These are phyloP conservation scores for Xanthoconium purpureum DNA, from an alignment of 768 basidiomycete genomes.

Conservation along the genomic window DNA sequence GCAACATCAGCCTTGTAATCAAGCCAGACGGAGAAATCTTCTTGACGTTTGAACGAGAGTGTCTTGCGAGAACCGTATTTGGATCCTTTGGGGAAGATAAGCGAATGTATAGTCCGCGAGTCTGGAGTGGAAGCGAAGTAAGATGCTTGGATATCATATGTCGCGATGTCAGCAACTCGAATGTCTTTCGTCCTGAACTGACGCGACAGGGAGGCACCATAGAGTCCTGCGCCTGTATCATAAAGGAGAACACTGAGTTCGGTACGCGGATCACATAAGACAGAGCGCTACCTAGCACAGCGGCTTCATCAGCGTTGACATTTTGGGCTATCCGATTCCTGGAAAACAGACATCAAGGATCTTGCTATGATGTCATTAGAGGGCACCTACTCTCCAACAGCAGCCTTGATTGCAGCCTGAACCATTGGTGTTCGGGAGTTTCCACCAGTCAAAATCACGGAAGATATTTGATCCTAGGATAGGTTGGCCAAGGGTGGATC, in stretches of 20 bases:
- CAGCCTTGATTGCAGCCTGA: slow-evolving; percentile 71
- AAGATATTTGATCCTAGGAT: slow-evolving; percentile 72
- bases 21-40: slow-evolving; percentile 77
- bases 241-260: slow-evolving; percentile 1
- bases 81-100: slow-evolving; percentile 75
- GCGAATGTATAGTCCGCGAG: slow-evolving; percentile 65
- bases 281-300: slow-evolving; percentile 64
- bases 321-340: slow-evolving; percentile 88
- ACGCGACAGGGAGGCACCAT: slow-evolving; percentile 83
- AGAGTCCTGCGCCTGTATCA: slow-evolving; percentile 69
- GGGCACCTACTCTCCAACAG: slow-evolving; percentile 70
- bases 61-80: slow-evolving; percentile 83
- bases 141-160: slow-evolving; percentile 75
- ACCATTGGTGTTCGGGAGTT: slow-evolving; percentile 89
- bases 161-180: slow-evolving; percentile 70
- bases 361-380: not conserved
- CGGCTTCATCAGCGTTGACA: slow-evolving; percentile 96
- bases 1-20: slow-evolving; percentile 65
- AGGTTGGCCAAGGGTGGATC: not conserved
- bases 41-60: slow-evolving; percentile 78
- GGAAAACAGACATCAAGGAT: not conserved
- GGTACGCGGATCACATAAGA: not conserved
- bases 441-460: slow-evolving; percentile 92
- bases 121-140: slow-evolving; percentile 62
- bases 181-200: slow-evolving; percentile 97